phyloP scores from a whole-genome alignment of 768 basidiomycete species.

The Lentinula guzmanii region DNA sequence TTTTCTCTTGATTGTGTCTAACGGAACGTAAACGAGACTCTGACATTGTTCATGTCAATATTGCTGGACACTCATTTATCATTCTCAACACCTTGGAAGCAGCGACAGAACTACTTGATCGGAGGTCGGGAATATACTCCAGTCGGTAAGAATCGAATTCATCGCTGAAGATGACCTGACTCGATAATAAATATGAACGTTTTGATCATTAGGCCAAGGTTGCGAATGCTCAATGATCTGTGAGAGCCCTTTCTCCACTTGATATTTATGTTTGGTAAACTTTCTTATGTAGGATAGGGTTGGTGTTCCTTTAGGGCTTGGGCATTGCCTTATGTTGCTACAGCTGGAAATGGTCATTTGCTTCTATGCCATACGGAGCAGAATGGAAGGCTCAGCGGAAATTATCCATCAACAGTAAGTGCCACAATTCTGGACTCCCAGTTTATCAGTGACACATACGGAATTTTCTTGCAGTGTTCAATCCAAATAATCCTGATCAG shows the following conservation, averaged over 20 bases:
- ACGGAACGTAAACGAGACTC: background rate
- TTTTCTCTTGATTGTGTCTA: slow-evolving; percentile 3
- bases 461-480: slow-evolving; percentile 23
- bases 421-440: slow-evolving; percentile 17
- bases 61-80: slow-evolving; percentile 8
- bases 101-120: slow-evolving; percentile 17
- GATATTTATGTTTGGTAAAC: background rate
- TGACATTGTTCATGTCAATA: slow-evolving; percentile 6
- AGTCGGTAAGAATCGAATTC: slow-evolving; percentile 8
- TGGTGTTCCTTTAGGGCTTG: background rate
- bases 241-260: background rate
- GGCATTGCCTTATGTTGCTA: slow-evolving; percentile 7
- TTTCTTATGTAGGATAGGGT: background rate
- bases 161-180: background rate
- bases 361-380: slow-evolving; percentile 23
- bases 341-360: slow-evolving; percentile 16
- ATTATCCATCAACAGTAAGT: slow-evolving; percentile 20
- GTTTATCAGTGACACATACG: slow-evolving; percentile 22
- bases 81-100: slow-evolving; percentile 12
- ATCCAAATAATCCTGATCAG: background rate
- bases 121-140: slow-evolving; percentile 14
- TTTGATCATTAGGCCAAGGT: background rate
- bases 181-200: background rate
- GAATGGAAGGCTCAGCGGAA: slow-evolving; percentile 25
- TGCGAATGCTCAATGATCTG: background rate